A percentile compares a stretch with the other conserved stretches of the same genome.
phyloP scores from a whole-genome alignment of 495 filamentous ascomycete genomes.

The Emericellopsis terricola region DNA sequence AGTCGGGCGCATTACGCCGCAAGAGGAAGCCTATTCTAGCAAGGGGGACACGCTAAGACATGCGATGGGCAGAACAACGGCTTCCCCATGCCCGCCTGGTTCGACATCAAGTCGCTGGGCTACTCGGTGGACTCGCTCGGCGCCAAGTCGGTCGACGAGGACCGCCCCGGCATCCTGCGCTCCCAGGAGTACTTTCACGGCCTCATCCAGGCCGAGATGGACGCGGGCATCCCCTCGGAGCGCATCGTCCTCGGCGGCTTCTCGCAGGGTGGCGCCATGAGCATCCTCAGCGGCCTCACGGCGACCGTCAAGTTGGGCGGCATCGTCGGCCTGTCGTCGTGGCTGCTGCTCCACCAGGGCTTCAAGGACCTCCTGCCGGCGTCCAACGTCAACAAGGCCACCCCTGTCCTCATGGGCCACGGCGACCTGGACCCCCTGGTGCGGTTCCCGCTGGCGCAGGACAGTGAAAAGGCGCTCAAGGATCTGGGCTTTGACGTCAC shows the following conservation, averaged over 20 bases:
- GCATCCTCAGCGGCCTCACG: conserved; percentile 44
- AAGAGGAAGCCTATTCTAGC: too few species aligned
- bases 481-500: conserved; percentile 46
- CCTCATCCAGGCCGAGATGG: conserved; percentile 59
- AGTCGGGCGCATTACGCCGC: conserved; percentile 7
- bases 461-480: conserved; percentile 39
- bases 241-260: conserved; percentile 62
- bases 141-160: conserved; percentile 20
- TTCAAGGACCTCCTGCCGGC: conserved; percentile 40
- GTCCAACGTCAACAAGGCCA: conserved; percentile 47
- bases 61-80: conserved; percentile 30
- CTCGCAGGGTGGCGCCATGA: conserved; percentile 28
- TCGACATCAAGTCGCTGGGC: conserved; percentile 35
- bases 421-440: conserved; percentile 53
- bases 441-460: conserved; percentile 39
- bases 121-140: neutral
- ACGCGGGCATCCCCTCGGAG: conserved; percentile 55
- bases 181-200: conserved; percentile 53
- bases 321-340: conserved; percentile 66
- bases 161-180: conserved; percentile 55
- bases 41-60: too few species aligned
- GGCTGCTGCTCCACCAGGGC: conserved; percentile 50
- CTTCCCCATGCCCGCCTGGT: conserved; percentile 74
- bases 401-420: conserved; percentile 69
- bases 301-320: conserved; percentile 52